A percentile compares a stretch with the other conserved stretches of the same genome.
Evolutionary conservation across 805 yeast genomes (phyloP).

Genomic region (Yarrowia hollandica): DNA sequence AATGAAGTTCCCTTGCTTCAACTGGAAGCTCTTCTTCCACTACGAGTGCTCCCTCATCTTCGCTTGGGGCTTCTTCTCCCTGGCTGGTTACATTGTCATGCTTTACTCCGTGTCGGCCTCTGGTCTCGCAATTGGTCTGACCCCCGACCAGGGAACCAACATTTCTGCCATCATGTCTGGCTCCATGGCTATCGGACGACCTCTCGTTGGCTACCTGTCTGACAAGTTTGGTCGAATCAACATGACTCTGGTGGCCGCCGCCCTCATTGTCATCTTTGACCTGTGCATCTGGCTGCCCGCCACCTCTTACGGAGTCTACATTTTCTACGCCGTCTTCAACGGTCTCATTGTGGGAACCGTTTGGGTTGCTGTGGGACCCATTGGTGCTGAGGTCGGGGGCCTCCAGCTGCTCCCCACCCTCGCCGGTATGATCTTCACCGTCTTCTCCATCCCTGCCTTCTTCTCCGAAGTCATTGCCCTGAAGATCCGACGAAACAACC

Average conservation of each 20-base stretch:
- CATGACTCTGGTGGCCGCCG: slow-evolving; percentile 39
- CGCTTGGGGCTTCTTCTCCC: slow-evolving; percentile 26
- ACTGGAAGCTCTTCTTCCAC: slow-evolving; percentile 27
- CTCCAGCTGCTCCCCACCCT: slow-evolving; percentile 27
- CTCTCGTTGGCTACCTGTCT: slow-evolving; percentile 49
- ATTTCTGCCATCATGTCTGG: slow-evolving; percentile 41
- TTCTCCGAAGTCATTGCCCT: slow-evolving; percentile 29
- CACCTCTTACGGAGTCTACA: slow-evolving; percentile 31
- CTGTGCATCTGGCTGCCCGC: slow-evolving; percentile 33
- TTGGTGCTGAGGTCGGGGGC: slow-evolving; percentile 29
- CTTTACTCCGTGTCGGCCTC: slow-evolving; percentile 40
- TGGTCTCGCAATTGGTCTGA: slow-evolving; percentile 35
- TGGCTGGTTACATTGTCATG: slow-evolving; percentile 22
- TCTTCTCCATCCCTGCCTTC: slow-evolving; percentile 24
- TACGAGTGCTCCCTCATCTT: slow-evolving; percentile 26
- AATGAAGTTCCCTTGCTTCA: slow-evolving; percentile 25
- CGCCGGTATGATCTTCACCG: slow-evolving; percentile 24
- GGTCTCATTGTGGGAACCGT: slow-evolving; percentile 42
- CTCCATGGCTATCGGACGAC: slow-evolving; percentile 50
- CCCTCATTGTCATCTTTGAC: slow-evolving; percentile 41
- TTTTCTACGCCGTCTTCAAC: slow-evolving; percentile 41
- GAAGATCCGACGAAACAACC: slow-evolving; percentile 1
- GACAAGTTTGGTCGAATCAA: slow-evolving; percentile 52
- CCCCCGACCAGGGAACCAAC: slow-evolving; percentile 34
- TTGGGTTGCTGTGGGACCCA: slow-evolving; percentile 27